phyloP scores from a whole-genome alignment of 2,329 filamentous ascomycete genomes.

The Remersonia thermophila region DNA sequence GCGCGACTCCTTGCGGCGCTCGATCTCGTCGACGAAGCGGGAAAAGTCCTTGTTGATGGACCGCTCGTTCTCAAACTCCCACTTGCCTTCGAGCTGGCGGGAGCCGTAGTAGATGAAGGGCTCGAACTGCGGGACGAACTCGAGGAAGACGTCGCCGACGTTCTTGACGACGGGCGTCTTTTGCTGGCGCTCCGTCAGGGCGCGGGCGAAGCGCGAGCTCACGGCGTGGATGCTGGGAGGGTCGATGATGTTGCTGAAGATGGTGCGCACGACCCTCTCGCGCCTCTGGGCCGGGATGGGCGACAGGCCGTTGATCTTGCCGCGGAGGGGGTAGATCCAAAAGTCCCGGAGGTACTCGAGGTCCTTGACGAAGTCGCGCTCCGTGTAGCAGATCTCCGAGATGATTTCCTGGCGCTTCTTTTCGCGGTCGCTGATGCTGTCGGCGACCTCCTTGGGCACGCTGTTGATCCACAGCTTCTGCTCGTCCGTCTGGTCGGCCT shows the following conservation, averaged over 20 bases:
- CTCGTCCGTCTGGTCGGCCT: conserved; percentile 73
- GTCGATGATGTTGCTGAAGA: conserved; percentile 93
- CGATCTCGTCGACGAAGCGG: conserved; percentile 91
- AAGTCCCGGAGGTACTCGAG: conserved; percentile 95
- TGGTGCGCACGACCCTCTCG: conserved; percentile 83
- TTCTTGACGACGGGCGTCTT: conserved; percentile 79
- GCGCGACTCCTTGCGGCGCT: conserved; percentile 87
- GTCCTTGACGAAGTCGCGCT: conserved; percentile 97
- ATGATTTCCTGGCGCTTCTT: conserved; percentile 98
- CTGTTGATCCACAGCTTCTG: conserved; percentile 99
- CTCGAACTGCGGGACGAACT: conserved; percentile 83
- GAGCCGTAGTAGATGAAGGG: conserved; percentile 95
- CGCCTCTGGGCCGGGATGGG: conserved; percentile 80
- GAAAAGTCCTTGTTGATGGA: conserved; percentile 72
- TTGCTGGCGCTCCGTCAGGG: conserved; percentile 83
- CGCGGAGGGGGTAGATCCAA: conserved; percentile 88
- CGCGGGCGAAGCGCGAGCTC: conserved; percentile 76
- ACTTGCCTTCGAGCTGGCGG: conserved; percentile 92
- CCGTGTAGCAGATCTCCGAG: conserved; percentile 96
- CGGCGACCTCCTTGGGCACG: conserved; percentile 86
- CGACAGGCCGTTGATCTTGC: conserved; percentile 47
- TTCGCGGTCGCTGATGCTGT: conserved; percentile 78
- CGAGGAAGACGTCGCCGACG: conserved; percentile 86
- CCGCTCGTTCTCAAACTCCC: conserved; percentile 95
- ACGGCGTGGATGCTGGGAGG: conserved; percentile 69